phyloP scores from a whole-genome alignment of 2,329 filamentous ascomycete species.

The Ceratocystis eucalypticola region DNA sequence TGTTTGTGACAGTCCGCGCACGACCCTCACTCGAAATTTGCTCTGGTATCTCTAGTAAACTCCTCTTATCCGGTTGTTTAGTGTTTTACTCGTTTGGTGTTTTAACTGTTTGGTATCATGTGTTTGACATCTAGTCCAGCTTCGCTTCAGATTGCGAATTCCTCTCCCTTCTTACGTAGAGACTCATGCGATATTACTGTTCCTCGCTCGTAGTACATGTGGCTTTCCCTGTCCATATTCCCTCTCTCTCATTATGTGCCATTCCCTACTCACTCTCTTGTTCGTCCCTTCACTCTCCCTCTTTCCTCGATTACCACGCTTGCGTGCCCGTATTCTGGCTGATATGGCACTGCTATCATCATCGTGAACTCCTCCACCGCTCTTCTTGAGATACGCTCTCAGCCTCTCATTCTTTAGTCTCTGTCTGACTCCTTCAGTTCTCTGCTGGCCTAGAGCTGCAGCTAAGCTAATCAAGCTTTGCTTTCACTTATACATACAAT shows the following conservation, averaged over 20 bases:
- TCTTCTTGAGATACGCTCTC: neutral
- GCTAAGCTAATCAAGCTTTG: neutral
- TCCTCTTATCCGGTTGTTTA: neutral
- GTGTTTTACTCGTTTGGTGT: neutral
- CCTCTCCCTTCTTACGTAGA: neutral
- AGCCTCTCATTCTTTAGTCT: constrained; percentile 4
- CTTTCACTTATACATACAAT: neutral
- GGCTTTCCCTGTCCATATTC: neutral
- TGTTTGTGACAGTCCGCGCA: neutral
- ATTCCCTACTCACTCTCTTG: too few relatives aligned
- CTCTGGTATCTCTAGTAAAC: neutral
- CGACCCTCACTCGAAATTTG: neutral
- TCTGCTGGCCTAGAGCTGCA: constrained; percentile 14
- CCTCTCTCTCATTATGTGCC: neutral
- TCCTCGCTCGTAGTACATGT: constrained; percentile 9
- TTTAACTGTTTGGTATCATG: neutral
- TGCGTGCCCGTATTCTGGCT: constrained; percentile 9
- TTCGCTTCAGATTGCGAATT: neutral
- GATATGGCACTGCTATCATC: constrained; percentile 12
- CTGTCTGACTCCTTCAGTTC: constrained; percentile 8
- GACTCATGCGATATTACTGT: neutral
- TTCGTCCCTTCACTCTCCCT: constrained; percentile 14
- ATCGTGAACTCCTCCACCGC: constrained; percentile 4
- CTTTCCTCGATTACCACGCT: constrained; percentile 1
- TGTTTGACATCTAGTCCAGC: neutral